These are phyloP conservation scores for Pterula multifida DNA, from an alignment of 1,284 basidiomycete genomes.

Conservation along the genomic window DNA sequence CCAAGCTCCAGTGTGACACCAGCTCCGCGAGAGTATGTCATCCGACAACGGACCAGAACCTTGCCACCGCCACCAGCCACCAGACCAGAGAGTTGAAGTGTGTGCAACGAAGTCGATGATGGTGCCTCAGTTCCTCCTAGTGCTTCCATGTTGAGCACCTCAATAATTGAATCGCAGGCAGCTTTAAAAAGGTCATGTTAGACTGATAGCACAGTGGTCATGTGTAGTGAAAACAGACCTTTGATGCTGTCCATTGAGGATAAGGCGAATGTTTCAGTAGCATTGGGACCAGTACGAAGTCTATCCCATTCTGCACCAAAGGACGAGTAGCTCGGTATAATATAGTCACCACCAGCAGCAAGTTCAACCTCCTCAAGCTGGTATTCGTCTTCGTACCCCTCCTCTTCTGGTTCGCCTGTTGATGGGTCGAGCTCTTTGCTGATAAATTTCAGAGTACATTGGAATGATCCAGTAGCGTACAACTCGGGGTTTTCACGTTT, in stretches of 20 bases:
- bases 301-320: slow-evolving; percentile 96
- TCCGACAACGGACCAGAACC: slow-evolving; percentile 86
- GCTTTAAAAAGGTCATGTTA: slow-evolving; percentile 32
- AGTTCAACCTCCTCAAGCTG: slow-evolving; percentile 94
- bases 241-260: slow-evolving; percentile 90
- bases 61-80: slow-evolving; percentile 86
- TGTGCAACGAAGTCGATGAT: slow-evolving; percentile 81
- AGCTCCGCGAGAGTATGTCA: slow-evolving; percentile 85
- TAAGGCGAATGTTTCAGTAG: slow-evolving; percentile 91
- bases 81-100: slow-evolving; percentile 85
- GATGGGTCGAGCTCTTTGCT: slow-evolving; percentile 96
- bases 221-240: slow-evolving; percentile 38
- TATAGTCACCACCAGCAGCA: slow-evolving; percentile 85
- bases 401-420: slow-evolving; percentile 94
- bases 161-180: slow-evolving; percentile 87
- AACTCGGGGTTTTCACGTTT: slow-evolving; percentile 68
- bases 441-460: slow-evolving; percentile 89
- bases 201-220: slow-evolving; percentile 4
- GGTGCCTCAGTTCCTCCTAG: slow-evolving; percentile 83
- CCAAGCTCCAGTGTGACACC: slow-evolving; percentile 94
- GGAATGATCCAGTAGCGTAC: slow-evolving; percentile 81
- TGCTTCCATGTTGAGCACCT: slow-evolving; percentile 94
- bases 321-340: slow-evolving; percentile 84
- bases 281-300: slow-evolving; percentile 59
- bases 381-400: slow-evolving; percentile 98